These are phyloP conservation scores for Camelina hispida DNA, from an alignment of 345 rosid genomes.

Conservation along the genomic window DNA sequence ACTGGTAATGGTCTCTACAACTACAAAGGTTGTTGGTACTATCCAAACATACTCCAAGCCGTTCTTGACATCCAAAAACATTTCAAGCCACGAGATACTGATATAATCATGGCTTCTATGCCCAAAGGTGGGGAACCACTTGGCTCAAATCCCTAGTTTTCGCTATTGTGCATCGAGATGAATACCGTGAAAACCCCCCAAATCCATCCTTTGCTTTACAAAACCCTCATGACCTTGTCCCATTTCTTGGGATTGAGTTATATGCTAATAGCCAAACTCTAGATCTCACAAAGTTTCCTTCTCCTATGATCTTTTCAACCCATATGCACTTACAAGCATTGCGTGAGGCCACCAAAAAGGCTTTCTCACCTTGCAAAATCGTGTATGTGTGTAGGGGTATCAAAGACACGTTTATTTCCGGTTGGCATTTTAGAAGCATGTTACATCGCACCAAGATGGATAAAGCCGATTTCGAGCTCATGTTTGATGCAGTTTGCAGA, in stretches of 20 bases:
- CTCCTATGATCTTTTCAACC: constrained; percentile 55
- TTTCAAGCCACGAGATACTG: constrained; percentile 52
- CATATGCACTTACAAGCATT: constrained; percentile 42
- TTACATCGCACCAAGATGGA: constrained; percentile 45
- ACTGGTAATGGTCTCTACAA: constrained; percentile 43
- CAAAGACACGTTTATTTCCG: constrained; percentile 50
- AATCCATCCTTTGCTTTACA: constrained; percentile 55
- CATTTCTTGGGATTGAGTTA: constrained; percentile 52
- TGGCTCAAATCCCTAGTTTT: constrained; percentile 65
- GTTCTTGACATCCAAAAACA: constrained; percentile 44
- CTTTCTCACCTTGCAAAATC: constrained; percentile 50
- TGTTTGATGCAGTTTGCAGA: constrained; percentile 26
- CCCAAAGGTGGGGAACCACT: constrained; percentile 78
- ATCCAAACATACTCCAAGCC: constrained; percentile 37
- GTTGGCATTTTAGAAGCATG: constrained; percentile 41
- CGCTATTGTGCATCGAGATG: constrained; percentile 50
- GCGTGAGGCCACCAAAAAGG: constrained; percentile 34
- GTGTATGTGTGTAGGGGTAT: constrained; percentile 61
- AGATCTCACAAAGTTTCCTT: constrained; percentile 37
- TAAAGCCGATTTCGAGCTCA: constrained; percentile 44
- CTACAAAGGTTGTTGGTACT: constrained; percentile 64
- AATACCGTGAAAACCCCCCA: constrained; percentile 17
- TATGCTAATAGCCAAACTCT: constrained; percentile 34
- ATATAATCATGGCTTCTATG: constrained; percentile 55
- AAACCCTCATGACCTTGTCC: constrained; percentile 65